Evolutionary conservation across 768 basidiomycete genomes (phyloP).

Genomic region (Dioszegia hungarica): DNA sequence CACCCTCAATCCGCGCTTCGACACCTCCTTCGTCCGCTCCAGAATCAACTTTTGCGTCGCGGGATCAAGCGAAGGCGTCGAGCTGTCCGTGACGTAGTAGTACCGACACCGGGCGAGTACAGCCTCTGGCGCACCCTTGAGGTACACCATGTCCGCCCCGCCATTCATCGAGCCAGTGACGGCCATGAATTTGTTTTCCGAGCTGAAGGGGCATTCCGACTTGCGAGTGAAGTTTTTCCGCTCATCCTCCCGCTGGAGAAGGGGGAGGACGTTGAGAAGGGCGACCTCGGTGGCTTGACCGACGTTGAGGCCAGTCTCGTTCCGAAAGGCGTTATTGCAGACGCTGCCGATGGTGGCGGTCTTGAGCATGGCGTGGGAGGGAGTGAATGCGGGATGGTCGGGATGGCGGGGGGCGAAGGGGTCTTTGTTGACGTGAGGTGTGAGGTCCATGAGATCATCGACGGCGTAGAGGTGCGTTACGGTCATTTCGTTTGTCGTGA

Average conservation of each 20-base stretch:
- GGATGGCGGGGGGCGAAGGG: constrained; percentile 35
- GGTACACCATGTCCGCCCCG: constrained; percentile 70
- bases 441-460: constrained; percentile 70
- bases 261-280: constrained; percentile 68
- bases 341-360: constrained; percentile 75
- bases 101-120: constrained; percentile 80
- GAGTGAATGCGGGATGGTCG: constrained; percentile 44
- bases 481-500: constrained; percentile 95
- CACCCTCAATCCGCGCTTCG: constrained; percentile 73
- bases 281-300: constrained; percentile 95
- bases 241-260: constrained; percentile 65
- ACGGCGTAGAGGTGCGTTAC: constrained; percentile 83
- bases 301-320: constrained; percentile 67
- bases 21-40: constrained; percentile 65
- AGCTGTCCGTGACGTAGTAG: constrained; percentile 85
- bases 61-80: constrained; percentile 71
- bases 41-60: constrained; percentile 65
- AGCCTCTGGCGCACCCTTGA: constrained; percentile 87
- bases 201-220: constrained; percentile 82
- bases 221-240: constrained; percentile 53
- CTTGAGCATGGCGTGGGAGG: constrained; percentile 65
- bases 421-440: constrained; percentile 53
- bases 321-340: constrained; percentile 81
- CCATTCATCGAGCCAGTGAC: constrained; percentile 68
- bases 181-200: constrained; percentile 90